Conservation (phyloP, 177 flowering plant genomes). For the Vitis hybrid region DNA sequence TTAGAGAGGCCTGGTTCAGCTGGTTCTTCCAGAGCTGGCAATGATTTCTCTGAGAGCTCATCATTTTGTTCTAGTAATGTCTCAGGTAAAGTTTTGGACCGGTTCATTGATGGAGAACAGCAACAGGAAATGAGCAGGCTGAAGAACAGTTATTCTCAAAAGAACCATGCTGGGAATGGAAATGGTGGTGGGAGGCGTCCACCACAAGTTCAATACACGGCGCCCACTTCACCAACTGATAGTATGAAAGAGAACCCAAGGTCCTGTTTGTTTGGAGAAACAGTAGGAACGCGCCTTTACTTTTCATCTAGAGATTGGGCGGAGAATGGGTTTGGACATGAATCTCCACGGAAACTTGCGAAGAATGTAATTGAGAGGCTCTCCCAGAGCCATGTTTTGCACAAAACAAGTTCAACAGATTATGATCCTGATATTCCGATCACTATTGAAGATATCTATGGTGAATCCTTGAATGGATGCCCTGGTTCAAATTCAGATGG, state of each 20-base stretch:
- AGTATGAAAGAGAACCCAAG: constrained; percentile 42
- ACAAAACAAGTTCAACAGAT: constrained; percentile 39
- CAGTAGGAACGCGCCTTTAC: constrained; percentile 28
- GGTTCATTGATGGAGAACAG: constrained; percentile 95
- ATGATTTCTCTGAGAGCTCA: constrained; percentile 50
- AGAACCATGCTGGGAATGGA: constrained; percentile 26
- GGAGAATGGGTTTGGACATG: constrained; percentile 48
- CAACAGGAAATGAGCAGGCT: constrained; percentile 43
- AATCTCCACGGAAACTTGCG: constrained; percentile 70
- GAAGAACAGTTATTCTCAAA: constrained; percentile 32
- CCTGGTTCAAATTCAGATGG: constrained; percentile 32
- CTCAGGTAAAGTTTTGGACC: constrained; percentile 68
- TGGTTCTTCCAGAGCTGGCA: constrained; percentile 32
- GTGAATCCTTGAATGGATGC: constrained; percentile 33
- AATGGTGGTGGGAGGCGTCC: constrained; percentile 50
- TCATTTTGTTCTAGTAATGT: constrained; percentile 54
- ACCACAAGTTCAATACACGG: constrained; percentile 53
- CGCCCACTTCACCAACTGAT: constrained; percentile 56
- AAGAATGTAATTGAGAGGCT: constrained; percentile 83
- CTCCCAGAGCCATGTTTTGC: constrained; percentile 37
- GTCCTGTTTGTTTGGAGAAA: constrained; percentile 64
- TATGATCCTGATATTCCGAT: constrained; percentile 50
- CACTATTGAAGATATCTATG: constrained; percentile 72
- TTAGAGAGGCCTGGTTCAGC: constrained; percentile 36
- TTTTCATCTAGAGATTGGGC: constrained; percentile 49